Conservation (phyloP, 768 basidiomycete genomes). For the Macrolepiota fuliginosa region DNA sequence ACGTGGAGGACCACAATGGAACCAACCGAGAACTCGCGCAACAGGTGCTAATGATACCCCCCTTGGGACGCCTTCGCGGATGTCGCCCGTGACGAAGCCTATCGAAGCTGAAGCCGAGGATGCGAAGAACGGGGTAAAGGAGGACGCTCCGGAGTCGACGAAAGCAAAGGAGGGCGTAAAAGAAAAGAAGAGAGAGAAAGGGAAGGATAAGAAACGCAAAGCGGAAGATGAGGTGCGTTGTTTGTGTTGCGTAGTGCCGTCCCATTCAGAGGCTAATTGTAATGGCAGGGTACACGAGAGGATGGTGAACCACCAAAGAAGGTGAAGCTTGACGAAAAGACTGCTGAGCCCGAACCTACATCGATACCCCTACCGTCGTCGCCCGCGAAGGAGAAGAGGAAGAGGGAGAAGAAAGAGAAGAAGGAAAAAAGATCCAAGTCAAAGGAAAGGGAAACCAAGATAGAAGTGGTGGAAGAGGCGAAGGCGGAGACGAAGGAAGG, state of each 20-base stretch:
- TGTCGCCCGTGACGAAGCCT: constrained; percentile 28
- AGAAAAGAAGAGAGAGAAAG: constrained; percentile 16
- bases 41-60: constrained; percentile 76
- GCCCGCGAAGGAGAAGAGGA: constrained; percentile 12
- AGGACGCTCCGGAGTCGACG: constrained; percentile 4
- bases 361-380: constrained; percentile 15
- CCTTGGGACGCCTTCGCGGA: constrained; percentile 56
- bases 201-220: constrained; percentile 38
- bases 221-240: constrained; percentile 28
- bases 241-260: not conserved
- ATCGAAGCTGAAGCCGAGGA: not conserved
- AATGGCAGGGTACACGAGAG: not conserved
- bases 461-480: not conserved
- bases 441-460: constrained; percentile 13
- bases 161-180: constrained; percentile 7
- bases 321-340: constrained; percentile 22
- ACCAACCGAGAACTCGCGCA: constrained; percentile 22
- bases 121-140: not conserved
- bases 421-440: constrained; percentile 21
- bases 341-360: constrained; percentile 14
- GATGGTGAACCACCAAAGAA: constrained; percentile 25
- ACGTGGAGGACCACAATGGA: constrained; percentile 19
- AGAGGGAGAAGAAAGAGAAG: constrained; percentile 21
- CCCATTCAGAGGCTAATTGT: not conserved
- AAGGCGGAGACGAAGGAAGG: constrained; percentile 17